Evolutionary conservation across 1,284 basidiomycete genomes (phyloP).

Genomic region (Fistulinella staudtii): DNA sequence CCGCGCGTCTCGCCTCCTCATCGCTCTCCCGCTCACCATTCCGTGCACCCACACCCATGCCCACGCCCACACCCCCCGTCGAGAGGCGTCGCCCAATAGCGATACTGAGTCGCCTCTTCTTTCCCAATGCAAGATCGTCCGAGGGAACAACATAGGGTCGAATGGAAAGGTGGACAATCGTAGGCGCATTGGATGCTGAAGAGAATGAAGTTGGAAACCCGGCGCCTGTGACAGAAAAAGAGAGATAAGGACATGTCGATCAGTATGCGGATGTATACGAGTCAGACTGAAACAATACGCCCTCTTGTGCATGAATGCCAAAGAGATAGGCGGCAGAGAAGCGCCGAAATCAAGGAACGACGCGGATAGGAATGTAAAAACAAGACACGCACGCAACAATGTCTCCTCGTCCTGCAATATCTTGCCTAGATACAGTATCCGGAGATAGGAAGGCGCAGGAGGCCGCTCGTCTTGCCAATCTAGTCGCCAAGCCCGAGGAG

Average conservation of each 20-base stretch:
- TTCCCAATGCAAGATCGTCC: constrained; percentile 45
- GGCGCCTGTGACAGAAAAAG: constrained; percentile 48
- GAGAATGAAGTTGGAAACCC: constrained; percentile 40
- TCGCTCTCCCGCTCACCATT: too few relatives aligned
- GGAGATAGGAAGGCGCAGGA: constrained; percentile 72
- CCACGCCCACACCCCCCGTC: constrained; percentile 4
- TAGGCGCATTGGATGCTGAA: constrained; percentile 34
- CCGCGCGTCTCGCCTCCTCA: constrained; percentile 9
- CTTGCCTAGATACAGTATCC: constrained; percentile 78
- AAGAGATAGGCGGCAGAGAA: too few relatives aligned
- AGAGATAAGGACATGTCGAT: too few relatives aligned
- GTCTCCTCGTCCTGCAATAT: constrained; percentile 83
- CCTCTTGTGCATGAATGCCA: too few relatives aligned
- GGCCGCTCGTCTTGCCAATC: constrained; percentile 82
- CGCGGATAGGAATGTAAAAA: neutral
- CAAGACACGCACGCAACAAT: constrained; percentile 56
- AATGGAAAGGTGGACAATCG: constrained; percentile 79
- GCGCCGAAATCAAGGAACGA: too few relatives aligned
- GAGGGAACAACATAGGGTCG: constrained; percentile 56
- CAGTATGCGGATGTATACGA: too few relatives aligned
- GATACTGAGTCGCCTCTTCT: constrained; percentile 48
- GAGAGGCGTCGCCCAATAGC: constrained; percentile 24
- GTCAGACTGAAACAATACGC: too few relatives aligned
- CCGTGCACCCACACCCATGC: too few relatives aligned
- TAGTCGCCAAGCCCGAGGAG: constrained; percentile 34